Conservation (phyloP, 2,329 filamentous ascomycete genomes). For the Pestalotiopsis sp. region DNA sequence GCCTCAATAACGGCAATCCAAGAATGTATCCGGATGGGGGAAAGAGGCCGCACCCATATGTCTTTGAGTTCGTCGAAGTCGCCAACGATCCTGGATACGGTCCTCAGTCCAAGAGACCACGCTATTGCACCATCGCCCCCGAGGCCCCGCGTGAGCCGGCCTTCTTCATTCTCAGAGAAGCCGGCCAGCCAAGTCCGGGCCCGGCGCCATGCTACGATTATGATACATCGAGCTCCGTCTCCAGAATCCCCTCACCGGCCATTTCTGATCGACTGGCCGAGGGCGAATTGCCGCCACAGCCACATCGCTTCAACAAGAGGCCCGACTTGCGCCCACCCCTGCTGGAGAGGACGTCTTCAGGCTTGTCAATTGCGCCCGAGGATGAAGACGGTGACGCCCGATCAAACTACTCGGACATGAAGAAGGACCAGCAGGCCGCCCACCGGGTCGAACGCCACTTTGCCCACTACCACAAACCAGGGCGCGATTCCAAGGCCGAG, state of each 20-base stretch:
- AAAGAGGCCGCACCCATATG: constrained; percentile 41
- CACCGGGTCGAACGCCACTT: constrained; percentile 52
- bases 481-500: constrained; percentile 54
- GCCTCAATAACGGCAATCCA: constrained; percentile 16
- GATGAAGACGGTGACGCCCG: constrained; percentile 24
- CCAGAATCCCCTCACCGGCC: constrained; percentile 16
- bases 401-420: constrained; percentile 37
- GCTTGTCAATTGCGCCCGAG: constrained; percentile 49
- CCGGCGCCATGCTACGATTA: constrained; percentile 25
- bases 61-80: constrained; percentile 32
- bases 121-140: constrained; percentile 21
- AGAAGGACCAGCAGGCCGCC: constrained; percentile 51
- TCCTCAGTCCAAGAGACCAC: constrained; percentile 35
- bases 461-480: constrained; percentile 44
- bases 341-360: constrained; percentile 54
- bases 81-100: constrained; percentile 37
- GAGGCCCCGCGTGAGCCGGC: constrained; percentile 23
- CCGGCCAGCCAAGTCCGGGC: constrained; percentile 12
- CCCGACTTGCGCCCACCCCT: constrained; percentile 14
- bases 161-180: constrained; percentile 37
- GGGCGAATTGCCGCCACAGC: neutral
- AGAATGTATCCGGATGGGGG: constrained; percentile 35
- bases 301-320: constrained; percentile 1
- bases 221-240: constrained; percentile 21
- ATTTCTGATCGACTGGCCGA: constrained; percentile 13